These are phyloP conservation scores for Dissoconium aciculare DNA, from an alignment of 2,329 filamentous ascomycete species.

Conservation along the genomic window DNA sequence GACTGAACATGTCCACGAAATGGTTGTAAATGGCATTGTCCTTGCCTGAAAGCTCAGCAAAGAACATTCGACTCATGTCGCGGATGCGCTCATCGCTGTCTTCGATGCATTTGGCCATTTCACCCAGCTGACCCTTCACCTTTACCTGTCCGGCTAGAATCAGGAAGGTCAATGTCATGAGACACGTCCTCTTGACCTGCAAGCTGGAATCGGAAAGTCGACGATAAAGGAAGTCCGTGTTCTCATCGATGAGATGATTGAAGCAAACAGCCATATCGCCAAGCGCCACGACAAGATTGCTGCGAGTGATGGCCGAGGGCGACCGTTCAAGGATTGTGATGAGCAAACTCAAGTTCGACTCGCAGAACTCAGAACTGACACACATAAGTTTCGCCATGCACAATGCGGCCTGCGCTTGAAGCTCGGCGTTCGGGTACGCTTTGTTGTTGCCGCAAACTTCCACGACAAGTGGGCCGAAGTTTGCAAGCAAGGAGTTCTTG, in stretches of 20 bases:
- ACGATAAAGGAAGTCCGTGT: slow-evolving; percentile 94
- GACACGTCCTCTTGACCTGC: slow-evolving; percentile 87
- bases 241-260: slow-evolving; percentile 97
- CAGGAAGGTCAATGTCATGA: slow-evolving; percentile 96
- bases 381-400: slow-evolving; percentile 99
- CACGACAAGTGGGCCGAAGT: slow-evolving; percentile 79
- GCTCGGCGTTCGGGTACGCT: slow-evolving; percentile 70
- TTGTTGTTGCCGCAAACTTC: slow-evolving; percentile 95
- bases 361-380: slow-evolving; percentile 91
- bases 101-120: slow-evolving; percentile 98
- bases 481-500: slow-evolving; percentile 65
- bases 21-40: slow-evolving; percentile 99
- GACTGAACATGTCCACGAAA: slow-evolving; percentile 97
- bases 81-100: slow-evolving; percentile 90
- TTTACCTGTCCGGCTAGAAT: slow-evolving; percentile 97
- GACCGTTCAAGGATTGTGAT: slow-evolving; percentile 97
- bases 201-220: slow-evolving; percentile 76
- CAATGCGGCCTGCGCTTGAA: slow-evolving; percentile 84
- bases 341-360: slow-evolving; percentile 76
- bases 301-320: slow-evolving; percentile 78
- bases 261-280: slow-evolving; percentile 99
- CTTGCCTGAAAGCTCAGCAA: slow-evolving; percentile 91
- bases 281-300: slow-evolving; percentile 90
- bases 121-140: slow-evolving; percentile 93
- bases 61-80: slow-evolving; percentile 94